Evolutionary conservation across 257 asterid genomes (phyloP).

Genomic region (Thymus mandschuricus): DNA sequence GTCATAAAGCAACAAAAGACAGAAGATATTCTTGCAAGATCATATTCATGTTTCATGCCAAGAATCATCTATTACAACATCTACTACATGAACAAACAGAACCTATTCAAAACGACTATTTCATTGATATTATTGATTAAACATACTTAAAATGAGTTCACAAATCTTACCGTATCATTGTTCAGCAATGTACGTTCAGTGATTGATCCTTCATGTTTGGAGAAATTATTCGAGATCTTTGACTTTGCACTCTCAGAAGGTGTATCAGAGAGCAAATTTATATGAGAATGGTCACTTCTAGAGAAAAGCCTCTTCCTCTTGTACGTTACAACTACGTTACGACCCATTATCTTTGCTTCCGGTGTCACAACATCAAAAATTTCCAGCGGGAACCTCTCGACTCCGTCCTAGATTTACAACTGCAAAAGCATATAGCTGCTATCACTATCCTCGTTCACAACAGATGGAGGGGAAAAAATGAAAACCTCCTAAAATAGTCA

Average conservation of each 20-base stretch:
- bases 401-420: slow-evolving; percentile 28
- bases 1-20: slow-evolving; percentile 28
- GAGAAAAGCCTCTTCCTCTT: slow-evolving; percentile 57
- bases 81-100: not conserved
- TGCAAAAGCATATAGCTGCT: slow-evolving; percentile 13
- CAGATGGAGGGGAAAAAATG: not conserved
- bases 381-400: not conserved
- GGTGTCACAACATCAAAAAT: slow-evolving; percentile 8
- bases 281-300: slow-evolving; percentile 34
- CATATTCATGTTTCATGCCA: slow-evolving; percentile 15
- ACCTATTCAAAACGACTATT: not conserved
- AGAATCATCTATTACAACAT: slow-evolving; percentile 7
- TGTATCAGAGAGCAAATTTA: slow-evolving; percentile 33
- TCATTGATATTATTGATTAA: not conserved
- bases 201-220: slow-evolving; percentile 37
- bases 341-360: slow-evolving; percentile 44
- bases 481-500: not conserved
- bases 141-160: slow-evolving; percentile 37
- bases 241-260: slow-evolving; percentile 29
- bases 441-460: not conserved
- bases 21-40: slow-evolving; percentile 2
- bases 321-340: slow-evolving; percentile 64
- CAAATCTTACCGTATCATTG: slow-evolving; percentile 32
- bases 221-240: slow-evolving; percentile 22
- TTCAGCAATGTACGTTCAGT: slow-evolving; percentile 40